Conservation (phyloP, 257 asterid genomes). For the Forsythia viridissima region DNA sequence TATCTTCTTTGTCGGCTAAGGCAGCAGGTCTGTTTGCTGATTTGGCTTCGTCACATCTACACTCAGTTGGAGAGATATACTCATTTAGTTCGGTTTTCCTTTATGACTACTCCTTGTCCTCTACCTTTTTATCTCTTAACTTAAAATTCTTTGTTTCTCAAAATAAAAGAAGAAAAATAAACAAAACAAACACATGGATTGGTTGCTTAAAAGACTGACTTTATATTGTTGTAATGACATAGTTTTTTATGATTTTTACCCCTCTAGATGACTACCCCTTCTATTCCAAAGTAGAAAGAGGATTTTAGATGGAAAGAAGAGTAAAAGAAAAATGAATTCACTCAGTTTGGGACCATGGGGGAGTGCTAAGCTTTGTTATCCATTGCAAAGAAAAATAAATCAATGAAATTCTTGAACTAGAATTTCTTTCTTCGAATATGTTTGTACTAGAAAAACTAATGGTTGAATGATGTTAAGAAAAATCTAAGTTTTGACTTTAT, state of each 20-base stretch:
- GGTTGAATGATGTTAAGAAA: background rate
- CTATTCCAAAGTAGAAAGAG: background rate
- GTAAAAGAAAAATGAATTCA: background rate
- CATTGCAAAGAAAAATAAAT: conserved; percentile 2
- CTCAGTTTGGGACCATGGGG: background rate
- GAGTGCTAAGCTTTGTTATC: background rate
- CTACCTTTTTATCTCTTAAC: background rate
- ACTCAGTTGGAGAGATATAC: background rate
- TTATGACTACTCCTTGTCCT: background rate
- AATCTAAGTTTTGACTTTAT: background rate
- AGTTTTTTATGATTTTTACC: background rate
- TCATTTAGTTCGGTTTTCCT: background rate
- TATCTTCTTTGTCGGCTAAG: background rate
- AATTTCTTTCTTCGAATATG: background rate
- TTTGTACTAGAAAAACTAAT: conserved; percentile 6
- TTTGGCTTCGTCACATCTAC: too few species aligned
- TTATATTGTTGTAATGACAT: background rate
- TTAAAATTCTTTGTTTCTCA: background rate
- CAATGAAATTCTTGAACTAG: background rate
- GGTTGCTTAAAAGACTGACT: background rate
- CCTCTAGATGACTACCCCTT: background rate
- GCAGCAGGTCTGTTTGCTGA: background rate
- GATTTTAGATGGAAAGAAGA: background rate
- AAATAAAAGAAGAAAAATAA: background rate
- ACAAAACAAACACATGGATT: background rate